Evolutionary conservation across 768 basidiomycete species (phyloP), one percentile per base, ranked within the genome.

Genomic region (Lyophyllum decastes): DNA sequence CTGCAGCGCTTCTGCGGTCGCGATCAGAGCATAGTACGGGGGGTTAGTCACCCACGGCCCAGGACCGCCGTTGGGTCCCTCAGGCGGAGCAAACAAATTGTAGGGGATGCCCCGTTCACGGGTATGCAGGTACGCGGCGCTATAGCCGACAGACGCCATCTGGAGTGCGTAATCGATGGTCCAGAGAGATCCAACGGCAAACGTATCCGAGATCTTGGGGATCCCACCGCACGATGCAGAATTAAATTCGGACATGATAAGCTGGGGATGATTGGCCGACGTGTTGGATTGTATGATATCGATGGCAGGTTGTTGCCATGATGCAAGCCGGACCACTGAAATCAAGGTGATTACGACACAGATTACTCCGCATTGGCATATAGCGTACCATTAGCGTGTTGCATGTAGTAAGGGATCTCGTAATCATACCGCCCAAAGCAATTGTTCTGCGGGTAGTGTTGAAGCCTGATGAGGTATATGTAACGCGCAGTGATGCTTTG

Each of bases 161-260:
- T 83, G 82, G 38, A 85, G 71, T 2, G 80, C 74, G 65, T 84
- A 83, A 52, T 76, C 72, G 2, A 74, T 62, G 8, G 70, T 68
- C 75, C 76, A 76, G 16, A 76, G 62, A 4, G 47, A 82, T 63
- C 77, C 78, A 8, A 78, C 80, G 12, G 71, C 83, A 59, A 82
- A 83, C 2, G 78, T 81, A 61, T 82, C 72, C 1, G 81, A 83
- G 46, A 83, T 72, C 11, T 70, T 72, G 2, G 78, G 75, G 21
- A 80, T 65, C n/a, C 82, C 83, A 17, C 82, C 83, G 62, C 82
- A 83, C 9, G 81, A 78, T 3, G 77, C 79, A 4, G 76, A 77
- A 66, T 82, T 84, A 62, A 82, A 83, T 64, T 84, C 83, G 35
- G 78, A 78, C 77, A 82, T 81, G 56, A 82, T 70, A 30, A 83